Evolutionary conservation across 2,329 filamentous ascomycete species (phyloP).

Genomic region (Fusarium guadeloupense): DNA sequence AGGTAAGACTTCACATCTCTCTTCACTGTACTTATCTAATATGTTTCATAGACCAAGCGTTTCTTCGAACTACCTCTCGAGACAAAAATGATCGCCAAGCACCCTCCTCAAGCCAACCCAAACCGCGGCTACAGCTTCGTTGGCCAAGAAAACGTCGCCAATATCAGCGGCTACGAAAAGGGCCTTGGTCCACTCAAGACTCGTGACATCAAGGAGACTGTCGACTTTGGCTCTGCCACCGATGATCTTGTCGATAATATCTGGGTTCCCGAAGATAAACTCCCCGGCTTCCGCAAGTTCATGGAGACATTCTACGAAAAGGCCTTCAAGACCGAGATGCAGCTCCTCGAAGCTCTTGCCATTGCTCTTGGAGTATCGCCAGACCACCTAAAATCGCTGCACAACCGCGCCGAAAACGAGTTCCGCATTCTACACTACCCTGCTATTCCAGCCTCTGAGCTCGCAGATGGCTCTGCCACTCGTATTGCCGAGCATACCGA

Average conservation of each 20-base stretch:
- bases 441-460: constrained; percentile 43
- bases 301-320: constrained; percentile 69
- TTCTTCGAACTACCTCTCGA: constrained; percentile 48
- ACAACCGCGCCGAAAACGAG: constrained; percentile 66
- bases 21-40: background rate
- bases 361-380: constrained; percentile 75
- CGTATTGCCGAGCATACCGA: constrained; percentile 48
- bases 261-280: constrained; percentile 41
- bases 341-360: constrained; percentile 81
- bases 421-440: constrained; percentile 67
- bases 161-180: constrained; percentile 46
- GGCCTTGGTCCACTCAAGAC: constrained; percentile 64
- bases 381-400: constrained; percentile 72
- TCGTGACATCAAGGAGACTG: constrained; percentile 55
- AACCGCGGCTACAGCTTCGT: constrained; percentile 51
- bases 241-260: constrained; percentile 44
- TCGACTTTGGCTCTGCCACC: constrained; percentile 50
- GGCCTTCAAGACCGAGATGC: constrained; percentile 75
- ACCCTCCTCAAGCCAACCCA: constrained; percentile 47
- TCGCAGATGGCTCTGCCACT: constrained; percentile 41
- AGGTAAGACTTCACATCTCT: constrained; percentile 1
- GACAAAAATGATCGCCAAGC: constrained; percentile 46
- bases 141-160: constrained; percentile 49
- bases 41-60: constrained; percentile 32
- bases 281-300: constrained; percentile 39